Evolutionary conservation across 177 flowering plant species (phyloP).

Genomic region (Vitis hybrid): DNA sequence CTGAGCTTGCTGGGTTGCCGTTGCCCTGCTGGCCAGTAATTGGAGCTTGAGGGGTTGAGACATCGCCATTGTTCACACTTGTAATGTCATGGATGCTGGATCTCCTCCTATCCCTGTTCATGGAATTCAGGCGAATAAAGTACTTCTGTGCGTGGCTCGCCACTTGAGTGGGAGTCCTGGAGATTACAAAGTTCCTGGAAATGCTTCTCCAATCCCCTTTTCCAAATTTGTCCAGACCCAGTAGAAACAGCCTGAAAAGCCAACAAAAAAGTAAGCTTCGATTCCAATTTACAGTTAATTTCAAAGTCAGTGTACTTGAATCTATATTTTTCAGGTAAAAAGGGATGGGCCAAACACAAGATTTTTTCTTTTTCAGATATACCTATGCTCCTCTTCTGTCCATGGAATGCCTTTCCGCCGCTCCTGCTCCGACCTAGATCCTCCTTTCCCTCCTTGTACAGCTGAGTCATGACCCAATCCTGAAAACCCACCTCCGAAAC

Average conservation of each 20-base stretch:
- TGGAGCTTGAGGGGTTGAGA: conserved; percentile 44
- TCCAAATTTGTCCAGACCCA: conserved; percentile 80
- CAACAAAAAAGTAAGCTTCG: not conserved
- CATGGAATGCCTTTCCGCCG: conserved; percentile 86
- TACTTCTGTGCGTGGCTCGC: conserved; percentile 93
- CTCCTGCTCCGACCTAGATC: conserved; percentile 69
- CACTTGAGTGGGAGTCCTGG: conserved; percentile 85
- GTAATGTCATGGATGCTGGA: conserved; percentile 92
- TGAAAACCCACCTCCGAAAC: conserved; percentile 28
- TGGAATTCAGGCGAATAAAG: conserved; percentile 72
- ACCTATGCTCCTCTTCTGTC: conserved; percentile 98
- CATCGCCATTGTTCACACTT: conserved; percentile 51
- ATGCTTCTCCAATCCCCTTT: conserved; percentile 95
- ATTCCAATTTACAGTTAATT: not conserved
- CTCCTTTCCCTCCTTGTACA: conserved; percentile 34
- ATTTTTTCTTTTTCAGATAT: not conserved
- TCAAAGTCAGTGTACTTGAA: not conserved
- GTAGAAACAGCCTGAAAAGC: conserved; percentile 57
- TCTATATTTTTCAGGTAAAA: not conserved
- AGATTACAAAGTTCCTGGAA: conserved; percentile 69
- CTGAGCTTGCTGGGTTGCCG: conserved; percentile 15
- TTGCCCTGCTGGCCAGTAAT: conserved; percentile 57
- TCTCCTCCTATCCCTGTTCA: conserved; percentile 77
- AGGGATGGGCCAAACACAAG: no score
- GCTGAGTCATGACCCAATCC: conserved; percentile 26